Evolutionary conservation across 2,329 filamentous ascomycete species (phyloP).

Genomic region (Talaromyces sp.): DNA sequence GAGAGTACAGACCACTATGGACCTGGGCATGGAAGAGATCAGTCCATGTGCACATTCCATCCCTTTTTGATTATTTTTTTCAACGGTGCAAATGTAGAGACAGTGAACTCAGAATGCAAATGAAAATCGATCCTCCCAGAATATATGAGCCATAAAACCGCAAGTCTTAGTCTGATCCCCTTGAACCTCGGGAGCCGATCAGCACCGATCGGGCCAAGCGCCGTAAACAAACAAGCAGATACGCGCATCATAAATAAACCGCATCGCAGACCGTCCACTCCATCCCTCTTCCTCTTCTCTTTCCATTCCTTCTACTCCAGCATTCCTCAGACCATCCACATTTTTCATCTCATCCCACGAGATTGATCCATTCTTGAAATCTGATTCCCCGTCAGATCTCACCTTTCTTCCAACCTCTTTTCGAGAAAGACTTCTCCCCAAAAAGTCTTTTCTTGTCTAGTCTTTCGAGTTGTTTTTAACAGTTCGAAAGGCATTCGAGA

Average conservation of each 20-base stretch:
- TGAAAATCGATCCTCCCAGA: no score
- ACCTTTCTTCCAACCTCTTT: slow-evolving; percentile 18
- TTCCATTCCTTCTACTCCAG: neutral
- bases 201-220: slow-evolving; percentile 22
- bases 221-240: slow-evolving; percentile 25
- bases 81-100: no score
- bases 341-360: slow-evolving; percentile 11
- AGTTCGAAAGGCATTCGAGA: slow-evolving; percentile 65
- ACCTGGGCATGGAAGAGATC: no score
- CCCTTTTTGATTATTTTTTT: no score
- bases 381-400: slow-evolving; percentile 19
- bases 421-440: slow-evolving; percentile 42
- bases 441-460: slow-evolving; percentile 53
- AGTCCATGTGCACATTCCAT: no score
- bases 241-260: slow-evolving; percentile 27
- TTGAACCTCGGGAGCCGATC: slow-evolving; percentile 14
- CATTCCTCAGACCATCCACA: neutral
- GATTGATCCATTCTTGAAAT: slow-evolving; percentile 16
- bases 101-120: no score
- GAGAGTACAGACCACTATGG: neutral
- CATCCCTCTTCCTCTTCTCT: slow-evolving; percentile 1
- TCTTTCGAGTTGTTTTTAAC: slow-evolving; percentile 51
- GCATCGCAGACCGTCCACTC: slow-evolving; percentile 15
- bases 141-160: no score
- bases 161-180: neutral